Percentiles rank a stretch among this genome's conserved stretches.
Evolutionary conservation across 495 filamentous ascomycete genomes (phyloP).

Genomic region (Annulohypoxylon bovei): DNA sequence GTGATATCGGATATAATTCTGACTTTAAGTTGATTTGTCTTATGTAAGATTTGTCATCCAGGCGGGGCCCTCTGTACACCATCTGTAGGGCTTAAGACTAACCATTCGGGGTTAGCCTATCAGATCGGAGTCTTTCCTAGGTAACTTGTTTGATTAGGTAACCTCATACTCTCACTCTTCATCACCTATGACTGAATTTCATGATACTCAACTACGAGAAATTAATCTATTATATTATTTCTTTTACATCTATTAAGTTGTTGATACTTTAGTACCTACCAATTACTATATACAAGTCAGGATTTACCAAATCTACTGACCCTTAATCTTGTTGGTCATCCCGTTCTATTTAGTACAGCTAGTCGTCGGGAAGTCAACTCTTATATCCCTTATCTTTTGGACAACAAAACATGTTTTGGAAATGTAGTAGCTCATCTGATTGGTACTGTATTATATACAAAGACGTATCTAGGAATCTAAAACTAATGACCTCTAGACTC

Average conservation of each 20-base stretch:
- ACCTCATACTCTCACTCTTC: neutral
- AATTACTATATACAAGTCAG: no score
- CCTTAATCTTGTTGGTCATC: neutral
- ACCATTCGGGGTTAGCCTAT: neutral
- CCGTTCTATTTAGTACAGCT: neutral
- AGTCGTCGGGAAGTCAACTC: neutral
- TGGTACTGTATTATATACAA: neutral
- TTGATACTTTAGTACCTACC: neutral
- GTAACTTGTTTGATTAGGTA: neutral
- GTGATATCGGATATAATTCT: conserved; percentile 17
- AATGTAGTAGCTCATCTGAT: conserved; percentile 17
- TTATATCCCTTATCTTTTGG: neutral
- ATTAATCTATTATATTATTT: neutral
- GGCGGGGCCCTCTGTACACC: no score
- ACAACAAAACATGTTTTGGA: neutral
- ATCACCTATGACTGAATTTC: neutral
- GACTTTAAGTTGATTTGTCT: neutral
- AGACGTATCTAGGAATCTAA: neutral
- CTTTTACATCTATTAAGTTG: neutral
- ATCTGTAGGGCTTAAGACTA: neutral
- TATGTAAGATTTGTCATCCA: neutral
- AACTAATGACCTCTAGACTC: conserved; percentile 12
- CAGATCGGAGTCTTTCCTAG: neutral
- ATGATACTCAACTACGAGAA: neutral
- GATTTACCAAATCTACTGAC: no score